These are phyloP conservation scores for Boechera retrofracta DNA, from an alignment of 345 rosid genomes.

Conservation along the genomic window DNA sequence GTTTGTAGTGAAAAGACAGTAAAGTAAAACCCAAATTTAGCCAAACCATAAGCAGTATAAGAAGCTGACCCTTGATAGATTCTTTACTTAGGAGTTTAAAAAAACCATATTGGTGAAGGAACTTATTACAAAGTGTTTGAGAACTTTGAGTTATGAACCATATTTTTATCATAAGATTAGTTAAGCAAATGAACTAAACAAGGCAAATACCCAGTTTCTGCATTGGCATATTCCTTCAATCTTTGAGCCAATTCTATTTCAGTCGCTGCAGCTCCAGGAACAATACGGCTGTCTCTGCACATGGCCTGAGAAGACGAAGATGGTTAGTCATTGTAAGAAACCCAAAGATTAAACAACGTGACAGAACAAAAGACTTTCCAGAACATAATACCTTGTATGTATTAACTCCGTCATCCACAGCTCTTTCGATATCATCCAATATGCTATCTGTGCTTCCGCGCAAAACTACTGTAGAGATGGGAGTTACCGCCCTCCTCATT, in stretches of 20 bases:
- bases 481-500: slow-evolving; percentile 96
- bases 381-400: slow-evolving; percentile 79
- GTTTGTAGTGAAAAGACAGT: background rate
- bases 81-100: too few relatives aligned
- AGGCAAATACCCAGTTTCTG: slow-evolving; percentile 78
- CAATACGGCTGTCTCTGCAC: slow-evolving; percentile 94
- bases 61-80: too few relatives aligned
- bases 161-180: slow-evolving; percentile 7
- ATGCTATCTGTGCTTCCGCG: slow-evolving; percentile 98
- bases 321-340: too few relatives aligned
- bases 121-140: too few relatives aligned
- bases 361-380: background rate
- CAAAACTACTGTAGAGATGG: slow-evolving; percentile 80
- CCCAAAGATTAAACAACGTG: too few relatives aligned
- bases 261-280: slow-evolving; percentile 97
- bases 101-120: too few relatives aligned
- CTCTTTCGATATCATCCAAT: slow-evolving; percentile 97
- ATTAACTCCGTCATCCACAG: slow-evolving; percentile 99
- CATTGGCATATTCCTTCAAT: slow-evolving; percentile 88
- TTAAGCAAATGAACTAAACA: background rate
- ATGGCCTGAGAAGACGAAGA: slow-evolving; percentile 64
- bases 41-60: background rate
- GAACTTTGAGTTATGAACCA: background rate
- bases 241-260: slow-evolving; percentile 96
- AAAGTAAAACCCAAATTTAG: slow-evolving; percentile 7